phyloP scores from a whole-genome alignment of 2,329 filamentous ascomycete genomes.

The Podosphaera leucotricha region DNA sequence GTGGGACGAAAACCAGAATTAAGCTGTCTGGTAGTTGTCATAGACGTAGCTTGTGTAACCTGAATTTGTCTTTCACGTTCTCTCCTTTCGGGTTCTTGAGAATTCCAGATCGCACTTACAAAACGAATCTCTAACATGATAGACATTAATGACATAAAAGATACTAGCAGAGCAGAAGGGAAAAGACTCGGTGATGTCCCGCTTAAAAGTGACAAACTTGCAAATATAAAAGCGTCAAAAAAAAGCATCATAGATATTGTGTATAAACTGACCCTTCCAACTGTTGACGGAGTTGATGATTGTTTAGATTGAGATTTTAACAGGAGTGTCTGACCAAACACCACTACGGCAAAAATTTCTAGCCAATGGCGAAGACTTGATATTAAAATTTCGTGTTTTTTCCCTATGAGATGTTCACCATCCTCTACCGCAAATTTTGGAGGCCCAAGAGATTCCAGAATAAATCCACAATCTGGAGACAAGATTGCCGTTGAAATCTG shows the following conservation, averaged over 20 bases:
- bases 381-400: slow-evolving; percentile 36
- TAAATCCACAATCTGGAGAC: slow-evolving; percentile 45
- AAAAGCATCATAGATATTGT: slow-evolving; percentile 37
- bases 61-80: slow-evolving; percentile 12
- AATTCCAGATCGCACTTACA: slow-evolving; percentile 33
- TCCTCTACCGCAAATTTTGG: slow-evolving; percentile 28
- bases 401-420: slow-evolving; percentile 31
- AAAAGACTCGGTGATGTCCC: slow-evolving; percentile 30
- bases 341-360: slow-evolving; percentile 28
- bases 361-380: slow-evolving; percentile 34
- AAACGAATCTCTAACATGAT: slow-evolving; percentile 34
- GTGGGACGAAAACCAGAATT: slow-evolving; percentile 9
- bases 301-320: slow-evolving; percentile 42
- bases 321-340: slow-evolving; percentile 36
- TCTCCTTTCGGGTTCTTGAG: slow-evolving; percentile 33
- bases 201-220: slow-evolving; percentile 30
- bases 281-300: slow-evolving; percentile 41
- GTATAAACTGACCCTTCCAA: slow-evolving; percentile 41
- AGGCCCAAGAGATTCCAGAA: slow-evolving; percentile 39
- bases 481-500: slow-evolving; percentile 40
- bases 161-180: slow-evolving; percentile 30
- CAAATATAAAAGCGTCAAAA: slow-evolving; percentile 35
- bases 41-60: slow-evolving; percentile 9
- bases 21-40: slow-evolving; percentile 11
- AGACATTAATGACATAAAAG: slow-evolving; percentile 28